Evolutionary conservation across 169 alveolate genomes (phyloP), one percentile per base, ranked within the genome.

Genomic region (Plasmodium coatneyi): DNA sequence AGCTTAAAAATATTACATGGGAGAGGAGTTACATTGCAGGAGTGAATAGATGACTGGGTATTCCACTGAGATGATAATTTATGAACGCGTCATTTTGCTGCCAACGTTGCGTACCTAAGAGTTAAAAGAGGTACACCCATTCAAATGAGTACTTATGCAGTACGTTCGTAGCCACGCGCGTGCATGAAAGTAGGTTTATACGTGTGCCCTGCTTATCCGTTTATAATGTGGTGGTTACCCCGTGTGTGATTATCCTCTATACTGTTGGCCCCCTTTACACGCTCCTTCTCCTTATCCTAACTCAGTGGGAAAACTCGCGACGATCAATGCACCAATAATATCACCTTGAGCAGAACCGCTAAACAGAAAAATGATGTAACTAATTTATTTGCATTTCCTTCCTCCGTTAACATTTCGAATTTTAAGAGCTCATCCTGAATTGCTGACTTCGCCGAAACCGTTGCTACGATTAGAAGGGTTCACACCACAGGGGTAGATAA

Each of bases 311-410:
- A 66, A 66, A 10, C n/a, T 66, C 76, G 39, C 76, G n/a, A 66
- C 36, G 36, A 66, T 12, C 41, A 10, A 25, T 66, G 36, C 36
- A 66, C 22, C 76, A n/a, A 9, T 39, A 12, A 66, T 66, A 19
- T 25, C 16, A 66, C 41, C 36, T 3, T 25, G n/a, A 12, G 2
- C 36, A 66, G 76, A 66, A 19, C 41, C 76, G 76, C 76, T 66
- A n/a, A 66, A 22, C 30, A 66, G 76, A 66, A 66, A 66, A 66
- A 66, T 66, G 76, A 66, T 66, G 76, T 66, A 28, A 66, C n/a
- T 19, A 28, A 66, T 19, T 66, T 66, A 4, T 66, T 66, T 28
- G 76, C 22, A 25, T 66, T 5, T 66, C n/a, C 5, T 22, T 66
- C 36, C n/a, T 22, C 36, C 36, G 19, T 66, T 25, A 66, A 66